Evolutionary conservation across 1,284 basidiomycete genomes (phyloP), one percentile per base, ranked within the genome.

Genomic region (Pseudozyma hubeiensis): DNA sequence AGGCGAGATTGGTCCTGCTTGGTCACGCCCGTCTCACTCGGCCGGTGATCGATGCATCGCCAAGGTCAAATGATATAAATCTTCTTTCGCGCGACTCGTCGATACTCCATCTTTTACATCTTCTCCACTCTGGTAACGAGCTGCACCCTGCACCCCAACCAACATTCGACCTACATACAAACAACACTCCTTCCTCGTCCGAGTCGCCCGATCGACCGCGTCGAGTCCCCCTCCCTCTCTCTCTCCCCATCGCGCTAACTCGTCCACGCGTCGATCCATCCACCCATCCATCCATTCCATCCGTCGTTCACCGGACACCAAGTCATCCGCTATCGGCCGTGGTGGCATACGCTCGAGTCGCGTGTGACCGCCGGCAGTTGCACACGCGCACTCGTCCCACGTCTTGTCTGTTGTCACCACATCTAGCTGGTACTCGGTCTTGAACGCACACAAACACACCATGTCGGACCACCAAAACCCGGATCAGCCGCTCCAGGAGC

Each of bases 11-110:
- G 9, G 9, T 8, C 35, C 35, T 10, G 8, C 9, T 37, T 37
- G 35, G 35, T 37, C 43, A 44, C 17, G 43, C 40, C 19, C 39
- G 37, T 19, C 44, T 65, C 63, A 58, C 65, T 71, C 68, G 68
- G 68, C 68, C 68, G 63, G 68, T 71, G 68, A 71, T 71, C 68
- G 68, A 64, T 43, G 17, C 29, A 7, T 10, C n/a, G 43, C 39
- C 39, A 30, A n/a, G 31, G 34, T n/a, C 19, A n/a, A 19, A 48
- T 31, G 30, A 48, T 44, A 52, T 59, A 39, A 34, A 33, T n/a
- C 40, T 65, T 71, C 68, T 71, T 65, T 71, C 68, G 68, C 63
- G 54, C 68, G 68, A 71, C 68, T 71, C 63, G 35, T 62, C 58
- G 34, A 30, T 53, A 31, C 41, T 29, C 53, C 17, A 44, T 53